These are phyloP conservation scores for Huiozyma naganishii DNA, from an alignment of 805 yeast genomes.

Conservation along the genomic window DNA sequence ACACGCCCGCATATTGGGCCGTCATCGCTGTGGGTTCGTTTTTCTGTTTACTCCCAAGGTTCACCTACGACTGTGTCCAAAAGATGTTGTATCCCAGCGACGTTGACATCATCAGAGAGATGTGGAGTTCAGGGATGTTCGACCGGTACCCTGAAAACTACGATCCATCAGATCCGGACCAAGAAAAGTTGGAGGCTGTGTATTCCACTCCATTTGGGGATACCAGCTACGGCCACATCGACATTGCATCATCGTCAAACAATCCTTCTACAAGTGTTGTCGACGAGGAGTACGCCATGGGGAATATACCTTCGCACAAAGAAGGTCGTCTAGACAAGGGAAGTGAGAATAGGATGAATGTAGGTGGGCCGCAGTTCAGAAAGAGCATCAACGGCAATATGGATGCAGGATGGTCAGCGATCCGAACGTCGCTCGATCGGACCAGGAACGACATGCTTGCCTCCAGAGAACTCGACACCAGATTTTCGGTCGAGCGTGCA, in stretches of 20 bases:
- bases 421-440: slow-evolving; percentile 30
- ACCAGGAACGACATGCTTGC: slow-evolving; percentile 30
- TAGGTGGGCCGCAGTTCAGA: not conserved
- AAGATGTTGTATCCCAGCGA: slow-evolving; percentile 53
- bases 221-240: not conserved
- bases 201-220: not conserved
- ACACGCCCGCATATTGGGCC: slow-evolving; percentile 56
- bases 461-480: slow-evolving; percentile 28
- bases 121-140: slow-evolving; percentile 55
- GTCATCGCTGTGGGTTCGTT: slow-evolving; percentile 51
- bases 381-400: not conserved
- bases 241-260: not conserved
- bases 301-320: slow-evolving; percentile 7
- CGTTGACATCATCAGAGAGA: slow-evolving; percentile 64
- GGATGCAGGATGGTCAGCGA: slow-evolving; percentile 3
- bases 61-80: slow-evolving; percentile 44
- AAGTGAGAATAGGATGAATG: not conserved
- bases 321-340: not conserved
- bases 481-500: slow-evolving; percentile 32
- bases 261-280: slow-evolving; percentile 14
- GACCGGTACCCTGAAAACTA: slow-evolving; percentile 54
- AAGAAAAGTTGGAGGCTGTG: slow-evolving; percentile 32
- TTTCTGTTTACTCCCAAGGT: slow-evolving; percentile 58
- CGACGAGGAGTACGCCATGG: slow-evolving; percentile 33
- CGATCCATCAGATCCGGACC: slow-evolving; percentile 76